Evolutionary conservation across 2,329 filamentous ascomycete genomes (phyloP).

Genomic region (Trichoderma asperellum): DNA sequence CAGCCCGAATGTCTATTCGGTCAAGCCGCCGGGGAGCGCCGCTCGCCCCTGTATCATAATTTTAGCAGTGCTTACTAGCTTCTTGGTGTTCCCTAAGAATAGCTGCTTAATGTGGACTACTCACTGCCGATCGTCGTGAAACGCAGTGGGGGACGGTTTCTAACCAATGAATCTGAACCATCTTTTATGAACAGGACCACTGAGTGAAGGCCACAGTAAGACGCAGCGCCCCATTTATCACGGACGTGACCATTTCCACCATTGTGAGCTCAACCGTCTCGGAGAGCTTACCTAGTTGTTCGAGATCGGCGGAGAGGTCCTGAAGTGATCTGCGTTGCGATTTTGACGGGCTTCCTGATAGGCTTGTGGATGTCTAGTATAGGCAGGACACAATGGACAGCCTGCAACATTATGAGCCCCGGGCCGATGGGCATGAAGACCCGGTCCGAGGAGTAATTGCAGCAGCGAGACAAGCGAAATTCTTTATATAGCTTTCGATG

Average conservation of each 20-base stretch:
- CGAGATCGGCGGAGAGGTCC: slow-evolving; percentile 16
- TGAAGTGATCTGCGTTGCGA: slow-evolving; percentile 6
- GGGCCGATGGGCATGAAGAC: slow-evolving; percentile 17
- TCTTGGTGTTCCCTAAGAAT: slow-evolving; percentile 17
- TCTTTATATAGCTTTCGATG: slow-evolving; percentile 16
- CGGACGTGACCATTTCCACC: not conserved
- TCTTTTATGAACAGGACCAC: slow-evolving; percentile 5
- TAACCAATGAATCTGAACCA: slow-evolving; percentile 1
- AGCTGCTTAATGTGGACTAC: slow-evolving; percentile 1
- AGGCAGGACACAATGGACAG: slow-evolving; percentile 11
- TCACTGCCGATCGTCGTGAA: slow-evolving; percentile 16
- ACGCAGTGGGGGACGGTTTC: slow-evolving; percentile 1
- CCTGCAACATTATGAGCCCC: not conserved
- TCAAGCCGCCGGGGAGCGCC: not conserved
- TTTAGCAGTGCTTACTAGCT: slow-evolving; percentile 10
- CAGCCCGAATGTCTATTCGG: not conserved
- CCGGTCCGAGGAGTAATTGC: not conserved
- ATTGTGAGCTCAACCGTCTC: not conserved
- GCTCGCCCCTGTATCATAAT: slow-evolving; percentile 8
- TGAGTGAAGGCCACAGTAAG: not conserved
- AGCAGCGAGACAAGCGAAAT: slow-evolving; percentile 1
- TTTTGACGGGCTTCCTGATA: not conserved
- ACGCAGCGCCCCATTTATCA: slow-evolving; percentile 13
- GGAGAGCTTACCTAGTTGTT: not conserved
- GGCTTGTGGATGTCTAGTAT: not conserved